Evolutionary conservation across 2,329 filamentous ascomycete genomes (phyloP).

Genomic region (Apiospora malaysiana): DNA sequence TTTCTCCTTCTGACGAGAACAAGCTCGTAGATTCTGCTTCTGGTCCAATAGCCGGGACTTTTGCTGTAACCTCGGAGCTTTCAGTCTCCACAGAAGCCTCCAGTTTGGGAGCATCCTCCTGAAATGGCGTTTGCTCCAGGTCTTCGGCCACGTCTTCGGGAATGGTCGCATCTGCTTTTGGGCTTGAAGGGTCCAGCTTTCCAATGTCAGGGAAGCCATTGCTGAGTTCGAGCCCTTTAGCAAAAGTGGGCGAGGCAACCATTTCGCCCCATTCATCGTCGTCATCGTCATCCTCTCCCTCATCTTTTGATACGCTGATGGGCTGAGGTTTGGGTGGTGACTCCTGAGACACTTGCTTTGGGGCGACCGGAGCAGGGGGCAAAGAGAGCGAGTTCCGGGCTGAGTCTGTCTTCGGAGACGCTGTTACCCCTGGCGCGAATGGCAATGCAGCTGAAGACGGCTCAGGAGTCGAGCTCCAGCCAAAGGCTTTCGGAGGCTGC

Average conservation of each 20-base stretch:
- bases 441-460: constrained; percentile 8
- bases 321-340: not conserved
- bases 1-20: not conserved
- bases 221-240: constrained; percentile 26
- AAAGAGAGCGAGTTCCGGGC: not conserved
- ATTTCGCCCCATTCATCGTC: constrained; percentile 69
- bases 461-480: constrained; percentile 31
- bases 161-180: not conserved
- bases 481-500: constrained; percentile 30
- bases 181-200: constrained; percentile 21
- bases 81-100: not conserved
- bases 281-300: constrained; percentile 38
- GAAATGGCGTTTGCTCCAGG: not conserved
- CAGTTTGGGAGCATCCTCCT: not conserved
- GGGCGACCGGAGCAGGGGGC: not conserved
- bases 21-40: not conserved
- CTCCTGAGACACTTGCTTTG: not conserved
- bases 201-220: constrained; percentile 14
- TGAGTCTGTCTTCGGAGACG: not conserved
- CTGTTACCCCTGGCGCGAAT: not conserved
- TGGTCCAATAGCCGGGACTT: no score
- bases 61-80: no score
- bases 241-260: constrained; percentile 49
- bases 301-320: not conserved
- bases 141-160: not conserved